These are phyloP conservation scores for Ogataea nitratoaversa DNA, from an alignment of 805 yeast genomes.

Conservation along the genomic window DNA sequence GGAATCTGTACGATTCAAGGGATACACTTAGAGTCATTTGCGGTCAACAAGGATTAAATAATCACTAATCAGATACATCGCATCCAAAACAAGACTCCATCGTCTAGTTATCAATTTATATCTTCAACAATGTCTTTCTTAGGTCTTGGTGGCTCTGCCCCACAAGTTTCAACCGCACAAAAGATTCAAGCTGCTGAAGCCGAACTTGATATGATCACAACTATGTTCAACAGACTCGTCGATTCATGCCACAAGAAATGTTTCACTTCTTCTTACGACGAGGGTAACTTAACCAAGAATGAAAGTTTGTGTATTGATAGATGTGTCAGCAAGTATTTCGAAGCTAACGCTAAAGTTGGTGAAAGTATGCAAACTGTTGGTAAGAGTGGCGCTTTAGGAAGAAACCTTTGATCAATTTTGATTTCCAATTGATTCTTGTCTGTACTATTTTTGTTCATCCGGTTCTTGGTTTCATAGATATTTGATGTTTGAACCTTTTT, in stretches of 20 bases:
- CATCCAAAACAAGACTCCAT: no score
- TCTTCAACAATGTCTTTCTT: conserved; percentile 53
- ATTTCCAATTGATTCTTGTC: no score
- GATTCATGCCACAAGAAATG: conserved; percentile 88
- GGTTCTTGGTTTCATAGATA: neutral
- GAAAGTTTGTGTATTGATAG: conserved; percentile 90
- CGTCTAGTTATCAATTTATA: no score
- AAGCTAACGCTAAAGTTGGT: conserved; percentile 90
- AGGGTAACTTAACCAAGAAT: conserved; percentile 70
- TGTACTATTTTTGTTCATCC: neutral
- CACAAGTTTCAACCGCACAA: conserved; percentile 69
- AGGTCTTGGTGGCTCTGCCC: conserved; percentile 74
- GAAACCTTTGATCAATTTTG: neutral
- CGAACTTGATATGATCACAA: conserved; percentile 95
- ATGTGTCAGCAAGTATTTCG: conserved; percentile 94
- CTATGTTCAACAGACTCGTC: conserved; percentile 90
- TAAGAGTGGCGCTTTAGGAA: conserved; percentile 31
- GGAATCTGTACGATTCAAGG: no score
- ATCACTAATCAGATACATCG: no score
- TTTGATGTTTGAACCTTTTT: no score
- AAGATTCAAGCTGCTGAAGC: conserved; percentile 91
- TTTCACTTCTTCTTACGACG: conserved; percentile 57
- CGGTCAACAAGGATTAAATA: no score
- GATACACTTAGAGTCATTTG: no score
- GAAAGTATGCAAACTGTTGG: conserved; percentile 50